phyloP scores from a whole-genome alignment of 768 basidiomycete species.

The Mrakia hoshinonis region DNA sequence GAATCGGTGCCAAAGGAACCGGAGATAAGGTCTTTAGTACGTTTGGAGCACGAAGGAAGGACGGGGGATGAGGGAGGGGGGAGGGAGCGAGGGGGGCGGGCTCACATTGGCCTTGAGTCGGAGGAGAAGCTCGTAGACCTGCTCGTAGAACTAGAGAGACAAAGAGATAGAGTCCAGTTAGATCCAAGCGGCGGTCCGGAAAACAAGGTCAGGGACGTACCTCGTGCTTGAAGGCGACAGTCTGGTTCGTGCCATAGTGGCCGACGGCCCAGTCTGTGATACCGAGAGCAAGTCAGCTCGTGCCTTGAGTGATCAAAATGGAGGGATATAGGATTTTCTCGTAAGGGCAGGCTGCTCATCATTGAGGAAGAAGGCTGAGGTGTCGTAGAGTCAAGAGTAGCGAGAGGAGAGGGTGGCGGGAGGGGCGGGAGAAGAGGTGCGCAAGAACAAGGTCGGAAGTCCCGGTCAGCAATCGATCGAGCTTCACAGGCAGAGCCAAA shows the following conservation, averaged over 20 bases:
- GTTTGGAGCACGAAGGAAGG: too few species aligned
- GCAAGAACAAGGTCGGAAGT: too few species aligned
- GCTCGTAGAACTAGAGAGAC: conserved; percentile 39
- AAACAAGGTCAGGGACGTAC: not conserved
- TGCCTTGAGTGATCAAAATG: too few species aligned
- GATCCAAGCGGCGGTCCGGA: not conserved
- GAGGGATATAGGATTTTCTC: too few species aligned
- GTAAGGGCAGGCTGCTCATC: conserved; percentile 66
- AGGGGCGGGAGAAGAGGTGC: too few species aligned
- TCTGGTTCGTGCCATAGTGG: conserved; percentile 55
- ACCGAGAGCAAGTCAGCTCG: too few species aligned
- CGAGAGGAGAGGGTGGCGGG: too few species aligned
- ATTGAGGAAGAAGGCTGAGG: conserved; percentile 50
- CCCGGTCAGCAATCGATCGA: not conserved
- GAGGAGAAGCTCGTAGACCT: conserved; percentile 54
- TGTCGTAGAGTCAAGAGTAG: conserved; percentile 13
- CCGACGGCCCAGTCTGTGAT: conserved; percentile 65
- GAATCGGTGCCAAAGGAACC: too few species aligned
- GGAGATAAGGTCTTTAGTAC: too few species aligned
- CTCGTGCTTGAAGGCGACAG: conserved; percentile 52
- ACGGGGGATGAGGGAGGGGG: not conserved
- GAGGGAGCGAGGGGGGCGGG: conserved; percentile 49
- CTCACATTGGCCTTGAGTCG: conserved; percentile 61
- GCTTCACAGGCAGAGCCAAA: not conserved
- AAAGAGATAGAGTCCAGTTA: not conserved